A percentile compares a stretch with the other conserved stretches of the same genome.
Evolutionary conservation across 176 grass and related monocot genomes (phyloP).

Genomic region (Typha latifolia): DNA sequence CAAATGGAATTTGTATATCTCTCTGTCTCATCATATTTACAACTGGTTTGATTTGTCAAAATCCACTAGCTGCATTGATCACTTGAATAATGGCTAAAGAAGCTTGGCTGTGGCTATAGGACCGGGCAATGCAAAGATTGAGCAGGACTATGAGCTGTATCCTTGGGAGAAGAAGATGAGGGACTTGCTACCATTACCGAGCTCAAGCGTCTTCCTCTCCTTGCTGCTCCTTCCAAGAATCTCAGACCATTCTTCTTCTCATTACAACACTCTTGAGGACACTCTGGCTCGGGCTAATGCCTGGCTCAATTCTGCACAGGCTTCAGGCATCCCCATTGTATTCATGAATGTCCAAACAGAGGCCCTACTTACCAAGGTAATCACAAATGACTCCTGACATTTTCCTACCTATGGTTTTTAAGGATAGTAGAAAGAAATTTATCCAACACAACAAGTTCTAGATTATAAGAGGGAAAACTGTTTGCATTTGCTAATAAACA

Average conservation of each 20-base stretch:
- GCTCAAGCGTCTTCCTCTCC: constrained; percentile 52
- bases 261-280: constrained; percentile 72
- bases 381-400: too few species aligned
- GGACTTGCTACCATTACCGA: constrained; percentile 41
- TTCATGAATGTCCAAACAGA: constrained; percentile 77
- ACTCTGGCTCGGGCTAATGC: constrained; percentile 71
- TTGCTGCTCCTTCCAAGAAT: constrained; percentile 67
- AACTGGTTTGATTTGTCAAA: too few species aligned
- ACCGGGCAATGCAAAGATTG: constrained; percentile 43
- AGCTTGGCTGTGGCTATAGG: constrained; percentile 34
- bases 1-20: too few species aligned
- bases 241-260: constrained; percentile 32
- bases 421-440: too few species aligned
- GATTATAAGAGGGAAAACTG: too few species aligned
- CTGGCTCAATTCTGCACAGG: constrained; percentile 60
- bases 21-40: too few species aligned
- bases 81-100: constrained; percentile 32
- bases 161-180: constrained; percentile 92
- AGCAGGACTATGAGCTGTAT: constrained; percentile 47
- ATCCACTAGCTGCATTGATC: too few species aligned
- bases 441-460: too few species aligned
- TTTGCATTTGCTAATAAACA: too few species aligned
- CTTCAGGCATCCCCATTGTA: constrained; percentile 48
- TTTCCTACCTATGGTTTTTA: too few species aligned
- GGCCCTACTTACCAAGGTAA: constrained; percentile 77